phyloP scores from a whole-genome alignment of 306 rosid genomes.

The Fagus sylvatica region DNA sequence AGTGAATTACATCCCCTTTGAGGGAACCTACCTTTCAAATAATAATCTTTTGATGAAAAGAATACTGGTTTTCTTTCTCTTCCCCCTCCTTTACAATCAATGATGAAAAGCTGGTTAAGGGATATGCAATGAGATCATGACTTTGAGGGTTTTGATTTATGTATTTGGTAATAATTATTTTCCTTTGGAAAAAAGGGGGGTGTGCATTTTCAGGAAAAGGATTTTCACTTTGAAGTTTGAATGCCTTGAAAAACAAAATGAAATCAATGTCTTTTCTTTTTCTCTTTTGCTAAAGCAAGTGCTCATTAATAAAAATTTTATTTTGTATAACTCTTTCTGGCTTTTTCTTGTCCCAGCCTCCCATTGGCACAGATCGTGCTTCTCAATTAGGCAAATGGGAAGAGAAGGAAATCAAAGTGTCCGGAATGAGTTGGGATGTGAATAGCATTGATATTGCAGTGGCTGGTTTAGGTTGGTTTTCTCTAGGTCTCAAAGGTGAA shows the following conservation, averaged over 20 bases:
- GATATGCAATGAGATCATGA: background rate
- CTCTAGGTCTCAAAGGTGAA: constrained; percentile 84
- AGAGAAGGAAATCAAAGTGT: constrained; percentile 68
- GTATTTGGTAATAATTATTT: background rate
- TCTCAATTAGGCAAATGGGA: constrained; percentile 65
- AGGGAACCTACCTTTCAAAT: background rate
- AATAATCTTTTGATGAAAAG: background rate
- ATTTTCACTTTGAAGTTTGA: background rate
- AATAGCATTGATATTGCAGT: constrained; percentile 73
- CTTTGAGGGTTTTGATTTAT: background rate
- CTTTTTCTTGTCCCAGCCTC: constrained; percentile 61
- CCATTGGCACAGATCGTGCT: constrained; percentile 55
- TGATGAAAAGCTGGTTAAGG: background rate
- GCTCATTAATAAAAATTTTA: background rate
- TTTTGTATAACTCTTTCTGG: background rate
- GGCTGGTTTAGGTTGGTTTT: constrained; percentile 85
- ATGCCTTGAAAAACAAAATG: background rate
- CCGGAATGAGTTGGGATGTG: constrained; percentile 81
- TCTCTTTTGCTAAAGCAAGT: background rate
- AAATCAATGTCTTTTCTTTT: background rate
- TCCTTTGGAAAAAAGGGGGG: background rate
- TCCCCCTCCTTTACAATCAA: background rate
- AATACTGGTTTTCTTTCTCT: background rate
- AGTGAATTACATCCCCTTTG: background rate
- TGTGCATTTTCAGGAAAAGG: background rate